phyloP scores from a whole-genome alignment of 139 green algal species.

The Penium margaritaceum region DNA sequence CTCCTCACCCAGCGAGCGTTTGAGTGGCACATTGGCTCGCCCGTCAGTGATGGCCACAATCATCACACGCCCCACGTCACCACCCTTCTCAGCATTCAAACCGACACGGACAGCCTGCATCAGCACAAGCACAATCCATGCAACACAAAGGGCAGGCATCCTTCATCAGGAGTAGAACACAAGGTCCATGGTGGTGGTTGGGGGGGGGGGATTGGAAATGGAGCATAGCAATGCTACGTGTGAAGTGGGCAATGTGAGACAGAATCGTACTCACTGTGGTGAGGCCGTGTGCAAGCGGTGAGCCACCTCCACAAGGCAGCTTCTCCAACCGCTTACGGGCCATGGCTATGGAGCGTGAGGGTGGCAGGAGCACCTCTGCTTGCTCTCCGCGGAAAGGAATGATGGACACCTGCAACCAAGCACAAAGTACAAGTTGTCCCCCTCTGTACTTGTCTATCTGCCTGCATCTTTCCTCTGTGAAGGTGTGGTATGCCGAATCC shows the following conservation, averaged over 20 bases:
- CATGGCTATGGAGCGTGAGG: constrained; percentile 96
- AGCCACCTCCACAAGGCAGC: constrained; percentile 92
- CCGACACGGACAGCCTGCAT: constrained; percentile 48
- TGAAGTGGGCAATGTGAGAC: background rate
- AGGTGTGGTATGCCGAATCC: too few relatives aligned
- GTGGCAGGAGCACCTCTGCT: constrained; percentile 93
- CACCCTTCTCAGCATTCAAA: constrained; percentile 62
- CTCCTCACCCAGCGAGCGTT: constrained; percentile 82
- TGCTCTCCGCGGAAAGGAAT: constrained; percentile 96
- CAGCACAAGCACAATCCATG: background rate
- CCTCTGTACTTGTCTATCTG: too few relatives aligned
- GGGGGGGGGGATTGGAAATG: background rate
- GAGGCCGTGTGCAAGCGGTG: constrained; percentile 88
- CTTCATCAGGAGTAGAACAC: too few relatives aligned
- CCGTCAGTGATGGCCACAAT: constrained; percentile 95
- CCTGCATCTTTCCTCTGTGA: too few relatives aligned
- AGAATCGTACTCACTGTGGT: constrained; percentile 43
- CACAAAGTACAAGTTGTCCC: too few relatives aligned
- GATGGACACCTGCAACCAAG: constrained; percentile 65
- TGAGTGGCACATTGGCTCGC: constrained; percentile 85
- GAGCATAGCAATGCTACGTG: background rate
- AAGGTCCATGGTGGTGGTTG: too few relatives aligned
- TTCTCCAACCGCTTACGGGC: constrained; percentile 82
- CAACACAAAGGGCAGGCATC: too few relatives aligned
- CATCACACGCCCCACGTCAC: constrained; percentile 90